A percentile compares a stretch with the other conserved stretches of the same genome.
phyloP scores from a whole-genome alignment of 257 asterid genomes.

The Apocynum venetum region DNA sequence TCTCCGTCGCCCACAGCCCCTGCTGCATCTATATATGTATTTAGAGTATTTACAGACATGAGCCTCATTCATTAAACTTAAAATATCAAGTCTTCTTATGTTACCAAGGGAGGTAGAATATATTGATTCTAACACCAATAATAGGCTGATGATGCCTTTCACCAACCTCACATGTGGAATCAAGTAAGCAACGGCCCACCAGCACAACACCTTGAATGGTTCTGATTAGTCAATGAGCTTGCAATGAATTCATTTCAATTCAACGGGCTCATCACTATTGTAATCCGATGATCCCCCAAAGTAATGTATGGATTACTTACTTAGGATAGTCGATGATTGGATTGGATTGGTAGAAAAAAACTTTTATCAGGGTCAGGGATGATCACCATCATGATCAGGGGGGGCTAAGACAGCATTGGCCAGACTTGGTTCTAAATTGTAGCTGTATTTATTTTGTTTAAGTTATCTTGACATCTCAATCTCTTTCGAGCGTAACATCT shows the following conservation, averaged over 20 bases:
- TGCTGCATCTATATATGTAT: neutral
- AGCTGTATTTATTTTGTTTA: conserved; percentile 8
- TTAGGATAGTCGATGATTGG: neutral
- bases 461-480: conserved; percentile 12
- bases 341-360: neutral
- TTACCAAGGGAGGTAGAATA: conserved; percentile 12
- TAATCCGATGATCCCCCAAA: neutral
- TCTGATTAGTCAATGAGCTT: conserved; percentile 23
- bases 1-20: neutral
- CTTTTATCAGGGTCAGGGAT: neutral
- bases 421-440: conserved; percentile 7
- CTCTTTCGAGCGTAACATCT: conserved; percentile 12
- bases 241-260: conserved; percentile 3
- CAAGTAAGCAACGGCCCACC: conserved; percentile 37
- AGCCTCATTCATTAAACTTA: neutral
- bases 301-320: too few species aligned
- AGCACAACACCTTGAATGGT: conserved; percentile 28
- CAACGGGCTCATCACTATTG: neutral
- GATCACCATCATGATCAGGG: conserved; percentile 2
- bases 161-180: conserved; percentile 45
- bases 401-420: conserved; percentile 11
- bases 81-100: conserved; percentile 11
- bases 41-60: neutral
- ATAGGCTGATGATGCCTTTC: conserved; percentile 36
- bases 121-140: conserved; percentile 28